A percentile compares a stretch with the other conserved stretches of the same genome.
These are phyloP conservation scores for Leonotis leonurus DNA, from an alignment of 257 asterid genomes.

Conservation along the genomic window DNA sequence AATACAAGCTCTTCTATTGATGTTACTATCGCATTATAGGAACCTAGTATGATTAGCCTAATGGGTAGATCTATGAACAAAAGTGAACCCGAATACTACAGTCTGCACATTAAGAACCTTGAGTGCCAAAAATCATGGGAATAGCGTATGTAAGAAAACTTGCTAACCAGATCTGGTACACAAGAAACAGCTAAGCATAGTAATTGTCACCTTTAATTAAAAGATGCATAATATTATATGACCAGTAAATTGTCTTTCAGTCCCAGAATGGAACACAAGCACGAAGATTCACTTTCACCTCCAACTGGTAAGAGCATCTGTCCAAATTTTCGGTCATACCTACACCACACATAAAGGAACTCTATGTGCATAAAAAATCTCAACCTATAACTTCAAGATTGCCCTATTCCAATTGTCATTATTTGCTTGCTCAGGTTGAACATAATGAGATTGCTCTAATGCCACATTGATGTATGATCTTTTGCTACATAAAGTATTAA, in stretches of 20 bases:
- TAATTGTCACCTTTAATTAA: too few relatives aligned
- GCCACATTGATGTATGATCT: constrained; percentile 3
- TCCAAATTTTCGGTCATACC: neutral
- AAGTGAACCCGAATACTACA: neutral
- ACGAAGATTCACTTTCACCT: too few relatives aligned
- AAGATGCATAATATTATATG: too few relatives aligned
- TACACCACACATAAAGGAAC: neutral
- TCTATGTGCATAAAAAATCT: neutral
- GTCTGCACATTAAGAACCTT: too few relatives aligned
- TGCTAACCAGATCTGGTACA: neutral
- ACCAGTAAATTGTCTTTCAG: too few relatives aligned
- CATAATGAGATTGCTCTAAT: neutral
- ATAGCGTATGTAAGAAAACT: neutral
- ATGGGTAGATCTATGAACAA: neutral
- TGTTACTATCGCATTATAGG: neutral
- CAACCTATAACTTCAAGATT: neutral
- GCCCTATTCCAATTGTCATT: constrained; percentile 1
- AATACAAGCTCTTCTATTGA: neutral
- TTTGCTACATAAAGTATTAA: too few relatives aligned
- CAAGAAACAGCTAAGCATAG: too few relatives aligned
- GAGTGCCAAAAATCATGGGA: too few relatives aligned
- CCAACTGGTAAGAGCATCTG: neutral
- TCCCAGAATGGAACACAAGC: neutral
- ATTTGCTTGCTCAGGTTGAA: neutral
- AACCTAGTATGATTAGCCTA: neutral